Evolutionary conservation across 805 yeast species (phyloP).

Genomic region (Cyberlindnera maritima): DNA sequence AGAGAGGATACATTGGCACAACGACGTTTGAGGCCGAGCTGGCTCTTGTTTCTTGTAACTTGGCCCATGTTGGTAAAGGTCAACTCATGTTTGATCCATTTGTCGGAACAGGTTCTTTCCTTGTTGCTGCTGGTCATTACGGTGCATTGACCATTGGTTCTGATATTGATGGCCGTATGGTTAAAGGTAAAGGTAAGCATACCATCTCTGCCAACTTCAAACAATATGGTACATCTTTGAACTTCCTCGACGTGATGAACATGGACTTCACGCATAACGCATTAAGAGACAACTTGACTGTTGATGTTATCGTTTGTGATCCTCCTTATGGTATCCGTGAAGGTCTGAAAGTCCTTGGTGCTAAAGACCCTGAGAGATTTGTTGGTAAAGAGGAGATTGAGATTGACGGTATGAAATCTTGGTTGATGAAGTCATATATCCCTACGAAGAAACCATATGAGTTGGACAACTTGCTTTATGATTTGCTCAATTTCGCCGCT

Average conservation of each 20-base stretch:
- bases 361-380: constrained; percentile 64
- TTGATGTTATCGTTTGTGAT: constrained; percentile 89
- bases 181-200: constrained; percentile 63
- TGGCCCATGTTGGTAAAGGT: constrained; percentile 69
- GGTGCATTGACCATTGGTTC: constrained; percentile 83
- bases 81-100: constrained; percentile 88
- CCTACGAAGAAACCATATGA: constrained; percentile 92
- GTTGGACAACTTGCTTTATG: constrained; percentile 72
- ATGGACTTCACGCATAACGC: constrained; percentile 96
- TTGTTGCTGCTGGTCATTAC: constrained; percentile 81
- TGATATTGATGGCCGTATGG: constrained; percentile 83
- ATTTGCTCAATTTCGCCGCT: constrained; percentile 71
- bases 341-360: constrained; percentile 90
- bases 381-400: constrained; percentile 68
- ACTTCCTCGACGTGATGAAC: constrained; percentile 72
- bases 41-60: constrained; percentile 80
- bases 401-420: constrained; percentile 81
- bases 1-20: constrained; percentile 88
- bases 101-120: constrained; percentile 93
- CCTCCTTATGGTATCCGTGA: constrained; percentile 98
- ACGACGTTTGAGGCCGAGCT: constrained; percentile 96
- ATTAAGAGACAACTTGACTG: constrained; percentile 53
- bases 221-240: constrained; percentile 59
- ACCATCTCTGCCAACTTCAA: constrained; percentile 65
- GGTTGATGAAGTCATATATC: constrained; percentile 73